Conservation (phyloP, 2,329 filamentous ascomycete species). For the Beauveria sp. region DNA sequence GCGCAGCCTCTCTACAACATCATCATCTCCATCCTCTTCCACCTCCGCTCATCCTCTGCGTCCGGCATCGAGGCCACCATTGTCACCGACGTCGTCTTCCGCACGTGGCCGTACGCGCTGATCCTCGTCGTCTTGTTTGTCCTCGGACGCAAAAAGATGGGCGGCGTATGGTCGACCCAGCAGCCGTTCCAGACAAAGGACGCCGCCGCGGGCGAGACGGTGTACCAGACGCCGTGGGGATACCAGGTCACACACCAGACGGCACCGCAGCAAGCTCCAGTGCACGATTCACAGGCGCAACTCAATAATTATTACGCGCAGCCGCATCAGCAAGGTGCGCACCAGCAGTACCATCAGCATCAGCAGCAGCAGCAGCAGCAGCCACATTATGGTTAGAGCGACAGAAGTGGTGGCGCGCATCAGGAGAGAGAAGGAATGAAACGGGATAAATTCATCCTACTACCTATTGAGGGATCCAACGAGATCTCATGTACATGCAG, state of each 20-base stretch:
- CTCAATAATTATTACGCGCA: background rate
- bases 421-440: background rate
- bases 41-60: background rate
- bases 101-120: background rate
- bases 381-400: background rate
- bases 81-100: background rate
- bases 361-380: slow-evolving; percentile 4
- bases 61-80: background rate
- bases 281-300: background rate
- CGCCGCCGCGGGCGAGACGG: background rate
- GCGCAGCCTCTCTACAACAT: slow-evolving; percentile 3
- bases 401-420: background rate
- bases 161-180: slow-evolving; percentile 9
- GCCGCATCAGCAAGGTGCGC: background rate
- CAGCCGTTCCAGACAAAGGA: slow-evolving; percentile 9
- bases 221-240: slow-evolving; percentile 11
- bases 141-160: slow-evolving; percentile 9
- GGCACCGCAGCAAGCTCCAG: background rate
- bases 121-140: background rate
- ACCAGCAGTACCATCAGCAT: background rate
- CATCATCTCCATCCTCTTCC: slow-evolving; percentile 3
- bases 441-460: background rate
- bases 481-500: background rate
- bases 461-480: background rate
- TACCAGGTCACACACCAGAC: background rate